Evolutionary conservation across 2,329 filamentous ascomycete species (phyloP).

Genomic region (Harringtonia lauricola): DNA sequence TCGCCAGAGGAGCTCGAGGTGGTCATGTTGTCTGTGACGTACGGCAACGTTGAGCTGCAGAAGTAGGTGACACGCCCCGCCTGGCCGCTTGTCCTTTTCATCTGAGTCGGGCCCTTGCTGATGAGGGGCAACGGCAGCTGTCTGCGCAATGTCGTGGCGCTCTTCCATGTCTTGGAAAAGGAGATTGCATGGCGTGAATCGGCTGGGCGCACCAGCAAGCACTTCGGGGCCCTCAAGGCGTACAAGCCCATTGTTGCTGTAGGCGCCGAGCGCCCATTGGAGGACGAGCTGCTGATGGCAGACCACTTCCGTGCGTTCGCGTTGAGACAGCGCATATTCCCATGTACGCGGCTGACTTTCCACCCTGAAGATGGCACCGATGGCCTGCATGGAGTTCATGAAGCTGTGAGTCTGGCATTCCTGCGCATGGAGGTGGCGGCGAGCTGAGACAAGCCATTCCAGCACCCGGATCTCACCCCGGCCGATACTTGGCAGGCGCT

Average conservation of each 20-base stretch:
- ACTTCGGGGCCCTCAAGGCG: conserved; percentile 61
- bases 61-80: conserved; percentile 39
- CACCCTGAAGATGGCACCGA: conserved; percentile 72
- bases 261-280: conserved; percentile 75
- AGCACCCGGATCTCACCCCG: conserved; percentile 62
- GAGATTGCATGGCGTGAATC: conserved; percentile 74
- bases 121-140: conserved; percentile 41
- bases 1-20: conserved; percentile 78
- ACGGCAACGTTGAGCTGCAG: conserved; percentile 83
- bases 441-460: background rate
- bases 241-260: conserved; percentile 77
- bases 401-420: conserved; percentile 26
- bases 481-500: conserved; percentile 63
- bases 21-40: conserved; percentile 76
- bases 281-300: conserved; percentile 68
- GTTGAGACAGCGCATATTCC: no score
- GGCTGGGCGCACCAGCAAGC: conserved; percentile 47
- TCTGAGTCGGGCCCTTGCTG: background rate
- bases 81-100: background rate
- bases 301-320: conserved; percentile 88
- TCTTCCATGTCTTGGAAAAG: conserved; percentile 87
- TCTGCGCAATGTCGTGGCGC: conserved; percentile 74
- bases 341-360: background rate
- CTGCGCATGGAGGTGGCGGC: background rate
- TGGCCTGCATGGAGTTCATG: conserved; percentile 67